Base-by-base conservation (phyloP, 805 yeast species). In the Candida awuae region DNA sequence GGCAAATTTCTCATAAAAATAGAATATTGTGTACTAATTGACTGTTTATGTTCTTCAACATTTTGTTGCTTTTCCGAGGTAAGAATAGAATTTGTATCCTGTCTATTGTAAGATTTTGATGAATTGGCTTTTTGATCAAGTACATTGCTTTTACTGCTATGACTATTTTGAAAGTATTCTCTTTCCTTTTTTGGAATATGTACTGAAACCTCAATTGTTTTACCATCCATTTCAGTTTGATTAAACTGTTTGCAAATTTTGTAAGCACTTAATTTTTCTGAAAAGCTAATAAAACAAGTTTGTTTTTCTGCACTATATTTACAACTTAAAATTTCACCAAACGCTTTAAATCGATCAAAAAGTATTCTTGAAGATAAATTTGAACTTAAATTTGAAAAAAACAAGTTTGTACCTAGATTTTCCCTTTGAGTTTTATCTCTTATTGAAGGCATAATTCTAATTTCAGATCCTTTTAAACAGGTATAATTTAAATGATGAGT, bases 401-500 rank as follows among this genome's bases (percentile, higher is more conserved):
- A 70, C 0, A 74, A 68, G 44, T 74, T 74, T 1, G 75, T 67
- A 1, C 77, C 77, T 29, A 70, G 50, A 36, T 54, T 55, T 30
- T 65, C 68, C 43, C 70, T 58, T 41, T 55, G 56, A 4, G 44
- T 37, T 21, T 60, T 54, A 33, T 73, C 71, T 47, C 75, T 66
- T 36, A 73, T 44, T 0, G 77, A 71, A 4, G 73, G 75, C 78
- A 74, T 71, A 17, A 75, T 73, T 50, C 78, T 60, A 16, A 74
- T 63, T 43, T 73, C 80, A 18, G 63, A 61, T 12, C 57, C 61
- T 19, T 54, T 45, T 0, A 74, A 47, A 0, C 48, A 48, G 4
- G 64, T 63, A 47, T 71, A 74, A 54, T 77, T 81, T 58, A 78
- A 68, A 8, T 71, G 67, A 34, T 72, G 77, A 34, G 74, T 63